Evolutionary conservation across 2,329 filamentous ascomycete species (phyloP).

Genomic region (Neofusicoccum laricinum): DNA sequence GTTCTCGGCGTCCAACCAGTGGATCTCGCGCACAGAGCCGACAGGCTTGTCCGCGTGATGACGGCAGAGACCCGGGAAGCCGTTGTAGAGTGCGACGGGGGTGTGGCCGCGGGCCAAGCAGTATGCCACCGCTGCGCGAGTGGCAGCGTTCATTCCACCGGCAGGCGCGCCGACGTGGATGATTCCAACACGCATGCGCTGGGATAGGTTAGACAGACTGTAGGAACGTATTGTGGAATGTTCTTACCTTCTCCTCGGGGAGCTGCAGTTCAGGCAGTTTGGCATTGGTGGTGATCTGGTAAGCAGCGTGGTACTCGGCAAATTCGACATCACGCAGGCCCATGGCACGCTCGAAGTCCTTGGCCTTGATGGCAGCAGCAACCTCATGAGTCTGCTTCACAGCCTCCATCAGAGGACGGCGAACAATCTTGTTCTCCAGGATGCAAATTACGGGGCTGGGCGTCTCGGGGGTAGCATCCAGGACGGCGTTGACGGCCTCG

Average conservation of each 20-base stretch:
- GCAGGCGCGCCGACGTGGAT: constrained; percentile 96
- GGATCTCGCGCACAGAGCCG: constrained; percentile 78
- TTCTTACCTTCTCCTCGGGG: constrained; percentile 63
- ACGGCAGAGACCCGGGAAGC: constrained; percentile 88
- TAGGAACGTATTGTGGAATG: too few species aligned
- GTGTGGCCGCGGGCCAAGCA: constrained; percentile 90
- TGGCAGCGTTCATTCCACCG: constrained; percentile 97
- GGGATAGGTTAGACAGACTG: background rate
- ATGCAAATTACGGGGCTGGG: constrained; percentile 95
- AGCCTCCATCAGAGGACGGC: constrained; percentile 84
- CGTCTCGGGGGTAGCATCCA: constrained; percentile 83
- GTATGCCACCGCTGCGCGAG: constrained; percentile 88
- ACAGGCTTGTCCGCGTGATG: constrained; percentile 82
- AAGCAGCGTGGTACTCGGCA: constrained; percentile 85
- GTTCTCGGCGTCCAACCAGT: constrained; percentile 90
- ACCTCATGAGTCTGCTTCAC: constrained; percentile 84
- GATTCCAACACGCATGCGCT: constrained; percentile 91
- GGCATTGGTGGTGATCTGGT: constrained; percentile 84
- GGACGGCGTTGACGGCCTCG: constrained; percentile 86
- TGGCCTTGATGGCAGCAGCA: constrained; percentile 73
- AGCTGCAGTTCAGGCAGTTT: constrained; percentile 67
- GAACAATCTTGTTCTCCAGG: constrained; percentile 94
- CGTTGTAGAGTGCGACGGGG: constrained; percentile 90
- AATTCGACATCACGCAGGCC: constrained; percentile 87
- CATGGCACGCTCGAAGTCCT: constrained; percentile 88